These are phyloP conservation scores for Beauveria scarabaeidicola DNA, from an alignment of 2,329 filamentous ascomycete genomes.

Conservation along the genomic window DNA sequence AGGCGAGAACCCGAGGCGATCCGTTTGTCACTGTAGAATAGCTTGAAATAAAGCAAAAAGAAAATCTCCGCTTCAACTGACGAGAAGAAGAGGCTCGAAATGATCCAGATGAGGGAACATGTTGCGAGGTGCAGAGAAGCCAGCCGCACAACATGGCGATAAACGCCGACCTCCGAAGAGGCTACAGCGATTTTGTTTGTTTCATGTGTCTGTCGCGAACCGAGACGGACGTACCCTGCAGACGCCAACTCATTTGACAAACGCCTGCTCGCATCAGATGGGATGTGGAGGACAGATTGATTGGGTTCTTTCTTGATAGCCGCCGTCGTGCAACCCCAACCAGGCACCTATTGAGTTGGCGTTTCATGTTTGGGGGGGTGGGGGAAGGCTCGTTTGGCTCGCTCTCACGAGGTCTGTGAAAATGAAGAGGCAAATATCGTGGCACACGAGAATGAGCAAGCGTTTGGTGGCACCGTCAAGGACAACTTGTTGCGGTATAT, in stretches of 20 bases:
- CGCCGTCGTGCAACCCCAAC: background rate
- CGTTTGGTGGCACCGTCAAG: too few relatives aligned
- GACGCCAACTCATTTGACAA: background rate
- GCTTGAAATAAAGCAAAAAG: background rate
- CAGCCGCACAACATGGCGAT: background rate
- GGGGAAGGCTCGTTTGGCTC: background rate
- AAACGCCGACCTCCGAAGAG: background rate
- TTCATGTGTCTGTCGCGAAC: background rate
- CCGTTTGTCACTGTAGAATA: background rate
- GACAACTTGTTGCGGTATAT: background rate
- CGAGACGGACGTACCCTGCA: background rate
- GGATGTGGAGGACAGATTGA: too few relatives aligned
- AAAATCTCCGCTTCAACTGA: background rate
- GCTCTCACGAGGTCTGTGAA: background rate
- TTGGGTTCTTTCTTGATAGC: too few relatives aligned
- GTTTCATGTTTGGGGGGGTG: background rate
- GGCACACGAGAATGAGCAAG: too few relatives aligned
- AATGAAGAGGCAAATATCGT: too few relatives aligned
- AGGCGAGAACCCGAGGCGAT: background rate
- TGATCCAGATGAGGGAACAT: too few relatives aligned
- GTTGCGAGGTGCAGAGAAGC: too few relatives aligned
- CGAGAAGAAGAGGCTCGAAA: too few relatives aligned
- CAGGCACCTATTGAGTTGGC: background rate
- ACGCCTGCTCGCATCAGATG: too few relatives aligned
- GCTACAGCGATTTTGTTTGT: background rate